Base-by-base conservation (phyloP, 495 filamentous ascomycete genomes). In the Acidiella bohemica region DNA sequence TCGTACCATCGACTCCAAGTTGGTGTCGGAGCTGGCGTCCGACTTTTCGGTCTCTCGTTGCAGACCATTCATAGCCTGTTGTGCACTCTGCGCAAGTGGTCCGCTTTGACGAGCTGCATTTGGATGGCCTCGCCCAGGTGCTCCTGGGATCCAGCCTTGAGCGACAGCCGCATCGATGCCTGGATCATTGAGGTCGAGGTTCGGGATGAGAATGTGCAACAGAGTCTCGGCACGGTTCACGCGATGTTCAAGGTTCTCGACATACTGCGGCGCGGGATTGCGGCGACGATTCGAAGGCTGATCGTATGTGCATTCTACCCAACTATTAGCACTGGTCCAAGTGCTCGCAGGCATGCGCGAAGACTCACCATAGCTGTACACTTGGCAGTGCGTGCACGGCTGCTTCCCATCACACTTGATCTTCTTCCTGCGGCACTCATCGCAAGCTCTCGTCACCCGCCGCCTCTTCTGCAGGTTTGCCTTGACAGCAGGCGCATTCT, bases 341-440 rank as follows among this genome's bases (percentile, higher is more conserved):
- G 11, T 19, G 22, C 8, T 14, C 3, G 22, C 22, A 6, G 2
- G 3, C 17, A 9, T 25, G 20, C 7, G 20, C n/a, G 13, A 8
- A 2, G 7, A 59, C 73, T 61, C 72, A 97, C 90, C 90, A 67
- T 96, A 97, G 60, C 83, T 93, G 61, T 97, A 96, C 26, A 95
- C 84, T 5, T 85, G 92, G 62, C 90, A 97, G 59, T 95, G 90
- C 2, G 90, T 93, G 60, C 90, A 97, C 7, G 90, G 92, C 59
- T 94, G 86, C 62, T 93, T 93, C 42, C 90, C 90, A 56, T 95
- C 88, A 54, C 88, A 96, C 60, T 95, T 97, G 59, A 96, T 95
- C 61, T 97, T 97, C 62, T 97, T 97, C 50, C 90, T 70, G 33
- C 90, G 73, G 56, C 87, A 97, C 57, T 97, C 92, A 56, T 96